Evolutionary conservation across 768 basidiomycete species (phyloP), one percentile per base, ranked within the genome.

Genomic region (Lactarius akahatsu): DNA sequence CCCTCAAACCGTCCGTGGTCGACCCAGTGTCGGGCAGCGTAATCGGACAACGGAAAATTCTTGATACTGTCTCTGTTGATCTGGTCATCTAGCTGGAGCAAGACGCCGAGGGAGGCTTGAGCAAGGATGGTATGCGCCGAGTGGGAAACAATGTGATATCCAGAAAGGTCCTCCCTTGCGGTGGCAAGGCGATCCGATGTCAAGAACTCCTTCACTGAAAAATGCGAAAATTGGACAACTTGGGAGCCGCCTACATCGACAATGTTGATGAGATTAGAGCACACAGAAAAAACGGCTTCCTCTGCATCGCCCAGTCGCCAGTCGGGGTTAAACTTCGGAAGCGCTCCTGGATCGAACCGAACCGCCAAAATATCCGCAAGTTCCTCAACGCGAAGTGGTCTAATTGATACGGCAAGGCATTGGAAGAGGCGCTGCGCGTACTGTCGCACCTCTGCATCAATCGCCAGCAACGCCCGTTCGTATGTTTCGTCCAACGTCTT

Each of bases 201-300:
- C 18, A 65, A 7, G 43, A 56, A 66, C 9, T 66, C 65, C 38
- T 52, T 66, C 3, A 66, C 65, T 0, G 65, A 61, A 36, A 66
- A 57, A 41, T 66, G 65, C 5, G 65, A 11, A 20, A 66, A 66
- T n/a, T 66, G 60, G n/a, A 66, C 40, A 16, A 59, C 16, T 20
- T 10, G 13, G 2, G 28, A 52, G 16, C 13, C 47, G 15, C 23
- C 18, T 26, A 45, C 28, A 16, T 62, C 8, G 23, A 66, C 45
- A 0, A 66, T n/a, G 34, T 34, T 4, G 30, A 66, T 47, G 4
- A 66, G 28, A 3, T 43, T 66, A 5, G 65, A 50, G 16, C 65
- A 66, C 1, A 11, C 47, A 3, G 55, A 61, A 4, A 57, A 20
- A 1, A 66, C 40, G 2, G 34, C 59, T 20, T 57, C 23, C 8